phyloP scores from a whole-genome alignment of 148 eudicot genomes.

The Euryodendron excelsum region DNA sequence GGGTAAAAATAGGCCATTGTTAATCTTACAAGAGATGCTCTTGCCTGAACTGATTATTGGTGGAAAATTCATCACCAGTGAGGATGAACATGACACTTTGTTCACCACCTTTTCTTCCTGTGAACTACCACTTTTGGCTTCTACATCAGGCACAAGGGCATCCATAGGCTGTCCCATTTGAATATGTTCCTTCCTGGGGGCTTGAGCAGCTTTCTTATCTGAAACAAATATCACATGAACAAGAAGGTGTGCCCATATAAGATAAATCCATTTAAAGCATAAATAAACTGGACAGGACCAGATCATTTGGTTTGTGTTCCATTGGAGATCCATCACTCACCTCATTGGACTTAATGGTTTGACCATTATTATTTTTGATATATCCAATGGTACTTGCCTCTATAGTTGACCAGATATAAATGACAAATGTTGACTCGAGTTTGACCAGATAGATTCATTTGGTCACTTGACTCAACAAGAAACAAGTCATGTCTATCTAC shows the following conservation, averaged over 20 bases:
- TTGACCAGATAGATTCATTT: background rate
- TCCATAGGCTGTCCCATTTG: background rate
- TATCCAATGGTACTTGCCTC: background rate
- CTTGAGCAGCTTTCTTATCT: too few relatives aligned
- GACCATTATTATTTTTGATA: background rate
- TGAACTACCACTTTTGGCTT: background rate
- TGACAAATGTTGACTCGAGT: background rate
- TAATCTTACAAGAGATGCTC: conserved; percentile 12
- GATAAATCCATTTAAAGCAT: background rate
- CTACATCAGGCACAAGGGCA: background rate
- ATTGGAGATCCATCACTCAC: background rate
- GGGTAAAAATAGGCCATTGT: background rate
- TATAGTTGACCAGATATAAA: background rate
- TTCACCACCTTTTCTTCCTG: background rate
- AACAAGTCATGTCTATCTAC: background rate
- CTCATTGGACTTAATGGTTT: background rate
- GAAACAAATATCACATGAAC: too few relatives aligned
- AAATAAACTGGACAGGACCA: background rate
- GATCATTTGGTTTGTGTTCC: background rate
- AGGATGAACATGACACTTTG: background rate
- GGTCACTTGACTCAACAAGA: background rate
- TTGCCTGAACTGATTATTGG: conserved; percentile 4
- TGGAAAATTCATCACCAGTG: background rate
- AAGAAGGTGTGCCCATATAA: background rate
- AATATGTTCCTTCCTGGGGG: conserved; percentile 7